Percentiles rank a stretch among this genome's conserved stretches.
phyloP scores from a whole-genome alignment of 495 filamentous ascomycete species.

The Penicillium tannophilum region DNA sequence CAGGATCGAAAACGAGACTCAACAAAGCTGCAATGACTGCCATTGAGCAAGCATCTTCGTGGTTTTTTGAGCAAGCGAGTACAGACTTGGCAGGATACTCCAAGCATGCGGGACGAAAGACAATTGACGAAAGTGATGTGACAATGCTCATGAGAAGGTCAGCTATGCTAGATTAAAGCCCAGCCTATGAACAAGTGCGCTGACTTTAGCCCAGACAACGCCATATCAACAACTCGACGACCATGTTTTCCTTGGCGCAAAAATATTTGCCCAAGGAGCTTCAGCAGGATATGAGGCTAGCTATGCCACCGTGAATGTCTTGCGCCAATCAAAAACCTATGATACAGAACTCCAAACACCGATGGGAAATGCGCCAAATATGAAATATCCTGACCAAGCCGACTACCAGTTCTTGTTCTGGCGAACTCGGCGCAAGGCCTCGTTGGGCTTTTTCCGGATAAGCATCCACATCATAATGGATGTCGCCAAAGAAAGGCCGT shows the following conservation, averaged over 20 bases:
- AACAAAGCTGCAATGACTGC: conserved; percentile 69
- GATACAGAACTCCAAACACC: conserved; percentile 30
- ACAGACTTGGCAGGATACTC: conserved; percentile 80
- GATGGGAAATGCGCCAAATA: conserved; percentile 12
- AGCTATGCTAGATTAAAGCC: conserved; percentile 24
- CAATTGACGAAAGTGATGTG: conserved; percentile 83
- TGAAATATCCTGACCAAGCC: neutral
- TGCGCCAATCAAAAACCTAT: conserved; percentile 16
- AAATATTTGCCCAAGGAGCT: conserved; percentile 80
- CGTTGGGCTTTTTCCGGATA: conserved; percentile 76
- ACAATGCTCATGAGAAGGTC: conserved; percentile 78
- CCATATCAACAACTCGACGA: conserved; percentile 67
- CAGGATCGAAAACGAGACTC: conserved; percentile 64
- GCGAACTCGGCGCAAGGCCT: conserved; percentile 71
- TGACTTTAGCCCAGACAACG: conserved; percentile 66
- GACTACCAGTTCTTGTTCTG: conserved; percentile 79
- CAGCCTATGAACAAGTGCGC: conserved; percentile 18
- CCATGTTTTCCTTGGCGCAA: conserved; percentile 81
- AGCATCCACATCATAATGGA: conserved; percentile 95
- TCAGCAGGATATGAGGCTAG: conserved; percentile 77
- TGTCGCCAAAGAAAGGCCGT: conserved; percentile 82
- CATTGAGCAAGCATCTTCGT: conserved; percentile 78
- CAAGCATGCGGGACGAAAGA: conserved; percentile 78
- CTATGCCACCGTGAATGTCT: conserved; percentile 52
- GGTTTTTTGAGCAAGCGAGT: conserved; percentile 85